Evolutionary conservation across 2,329 filamentous ascomycete species (phyloP).

Genomic region (Cladosporium colombiae): DNA sequence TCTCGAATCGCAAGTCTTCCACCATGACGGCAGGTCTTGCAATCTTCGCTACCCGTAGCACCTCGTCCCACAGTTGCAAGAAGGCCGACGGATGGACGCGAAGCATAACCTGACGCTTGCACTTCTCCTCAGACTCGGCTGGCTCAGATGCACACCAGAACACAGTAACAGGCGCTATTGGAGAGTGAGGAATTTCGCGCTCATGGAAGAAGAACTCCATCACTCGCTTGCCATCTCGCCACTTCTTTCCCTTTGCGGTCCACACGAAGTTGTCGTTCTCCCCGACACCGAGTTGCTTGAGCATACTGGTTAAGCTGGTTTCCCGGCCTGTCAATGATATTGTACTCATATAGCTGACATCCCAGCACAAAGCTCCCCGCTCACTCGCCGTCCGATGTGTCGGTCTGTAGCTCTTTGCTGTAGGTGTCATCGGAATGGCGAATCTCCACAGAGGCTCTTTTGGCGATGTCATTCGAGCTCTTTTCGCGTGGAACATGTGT

Average conservation of each 20-base stretch:
- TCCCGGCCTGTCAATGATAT: conserved; percentile 72
- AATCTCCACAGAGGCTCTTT: conserved; percentile 86
- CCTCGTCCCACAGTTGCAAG: conserved; percentile 65
- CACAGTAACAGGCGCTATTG: conserved; percentile 71
- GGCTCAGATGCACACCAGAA: conserved; percentile 65
- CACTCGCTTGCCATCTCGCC: conserved; percentile 64
- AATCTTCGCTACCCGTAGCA: conserved; percentile 59
- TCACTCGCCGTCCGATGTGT: conserved; percentile 78
- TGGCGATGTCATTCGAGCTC: conserved; percentile 82
- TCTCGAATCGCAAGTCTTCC: conserved; percentile 70
- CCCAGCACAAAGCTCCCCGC: conserved; percentile 82
- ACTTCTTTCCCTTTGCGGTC: conserved; percentile 66
- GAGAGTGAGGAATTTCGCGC: conserved; percentile 52
- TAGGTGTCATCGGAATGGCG: conserved; percentile 79
- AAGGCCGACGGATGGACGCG: conserved; percentile 83
- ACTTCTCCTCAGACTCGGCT: conserved; percentile 37
- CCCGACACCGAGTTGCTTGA: conserved; percentile 65
- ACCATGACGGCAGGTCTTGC: conserved; percentile 63
- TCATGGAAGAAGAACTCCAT: conserved; percentile 62
- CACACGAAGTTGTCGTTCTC: conserved; percentile 48
- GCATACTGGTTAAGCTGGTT: conserved; percentile 63
- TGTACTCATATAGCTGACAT: conserved; percentile 91
- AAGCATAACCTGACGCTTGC: conserved; percentile 62
- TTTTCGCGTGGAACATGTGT: conserved; percentile 89
- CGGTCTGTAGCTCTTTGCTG: conserved; percentile 83